phyloP scores from a whole-genome alignment of 441 rosid genomes.

The Theobroma grandiflorum region DNA sequence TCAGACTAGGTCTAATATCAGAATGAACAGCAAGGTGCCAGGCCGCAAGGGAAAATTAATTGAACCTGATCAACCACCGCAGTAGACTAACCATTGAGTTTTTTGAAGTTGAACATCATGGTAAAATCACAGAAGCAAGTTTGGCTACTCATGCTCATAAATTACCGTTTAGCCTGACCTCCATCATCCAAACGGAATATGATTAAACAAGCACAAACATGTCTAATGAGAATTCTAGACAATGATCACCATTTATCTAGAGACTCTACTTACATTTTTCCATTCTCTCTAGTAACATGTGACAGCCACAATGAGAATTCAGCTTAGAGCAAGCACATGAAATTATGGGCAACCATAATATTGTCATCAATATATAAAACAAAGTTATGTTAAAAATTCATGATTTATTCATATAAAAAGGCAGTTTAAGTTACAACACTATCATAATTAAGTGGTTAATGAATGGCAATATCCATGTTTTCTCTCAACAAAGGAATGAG shows the following conservation, averaged over 20 bases:
- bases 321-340: not conserved
- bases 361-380: not conserved
- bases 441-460: conserved; percentile 1
- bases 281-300: not conserved
- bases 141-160: not conserved
- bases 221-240: not conserved
- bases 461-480: conserved; percentile 14
- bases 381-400: not conserved
- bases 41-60: not conserved
- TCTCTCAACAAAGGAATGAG: conserved; percentile 19
- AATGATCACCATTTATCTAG: not conserved
- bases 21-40: not conserved
- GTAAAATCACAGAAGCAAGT: not conserved
- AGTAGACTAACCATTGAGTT: not conserved
- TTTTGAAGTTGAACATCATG: not conserved
- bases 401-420: conserved; percentile 25
- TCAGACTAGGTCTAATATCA: not conserved
- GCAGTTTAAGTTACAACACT: conserved; percentile 3
- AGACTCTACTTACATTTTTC: not conserved
- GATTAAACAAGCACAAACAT: not conserved
- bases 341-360: not conserved
- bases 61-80: not conserved
- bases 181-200: not conserved
- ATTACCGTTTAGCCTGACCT: not conserved
- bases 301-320: not conserved